Percentiles rank a stretch among this genome's conserved stretches.
Conservation (phyloP, 148 eudicot species). For the Pouteria glomerata region DNA sequence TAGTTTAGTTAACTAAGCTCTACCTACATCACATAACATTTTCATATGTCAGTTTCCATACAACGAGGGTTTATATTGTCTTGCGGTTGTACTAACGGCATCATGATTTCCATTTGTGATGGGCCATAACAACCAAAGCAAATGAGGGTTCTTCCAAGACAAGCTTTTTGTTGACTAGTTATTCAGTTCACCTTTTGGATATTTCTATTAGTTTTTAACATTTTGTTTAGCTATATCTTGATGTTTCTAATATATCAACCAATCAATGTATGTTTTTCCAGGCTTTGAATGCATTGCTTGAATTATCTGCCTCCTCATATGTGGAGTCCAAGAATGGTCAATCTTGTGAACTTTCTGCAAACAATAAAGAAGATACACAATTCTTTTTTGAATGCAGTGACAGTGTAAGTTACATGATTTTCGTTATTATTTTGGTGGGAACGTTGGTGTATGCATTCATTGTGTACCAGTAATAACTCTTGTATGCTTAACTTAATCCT, state of each 20-base stretch:
- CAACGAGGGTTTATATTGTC: too few species aligned
- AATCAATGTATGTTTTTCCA: constrained; percentile 28
- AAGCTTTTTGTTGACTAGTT: neutral
- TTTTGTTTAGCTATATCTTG: too few species aligned
- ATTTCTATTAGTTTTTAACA: too few species aligned
- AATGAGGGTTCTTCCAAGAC: neutral
- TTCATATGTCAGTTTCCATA: too few species aligned
- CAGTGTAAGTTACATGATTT: constrained; percentile 41
- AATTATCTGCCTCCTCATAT: constrained; percentile 52
- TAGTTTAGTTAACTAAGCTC: too few species aligned
- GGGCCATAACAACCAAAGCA: neutral
- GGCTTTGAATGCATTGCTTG: constrained; percentile 79
- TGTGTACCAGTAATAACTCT: neutral
- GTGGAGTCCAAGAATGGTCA: constrained; percentile 34
- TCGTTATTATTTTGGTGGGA: neutral
- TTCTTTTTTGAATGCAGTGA: constrained; percentile 33
- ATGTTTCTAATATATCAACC: too few species aligned
- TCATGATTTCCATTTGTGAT: too few species aligned
- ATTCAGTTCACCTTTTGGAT: neutral
- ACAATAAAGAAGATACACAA: constrained; percentile 34
- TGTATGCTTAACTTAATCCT: too few species aligned
- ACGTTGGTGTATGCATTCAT: neutral
- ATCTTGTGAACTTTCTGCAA: constrained; percentile 23
- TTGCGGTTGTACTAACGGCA: too few species aligned
- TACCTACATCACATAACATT: too few species aligned